Base-by-base conservation (phyloP, 2,329 filamentous ascomycete species). In the Xylaria sp. region DNA sequence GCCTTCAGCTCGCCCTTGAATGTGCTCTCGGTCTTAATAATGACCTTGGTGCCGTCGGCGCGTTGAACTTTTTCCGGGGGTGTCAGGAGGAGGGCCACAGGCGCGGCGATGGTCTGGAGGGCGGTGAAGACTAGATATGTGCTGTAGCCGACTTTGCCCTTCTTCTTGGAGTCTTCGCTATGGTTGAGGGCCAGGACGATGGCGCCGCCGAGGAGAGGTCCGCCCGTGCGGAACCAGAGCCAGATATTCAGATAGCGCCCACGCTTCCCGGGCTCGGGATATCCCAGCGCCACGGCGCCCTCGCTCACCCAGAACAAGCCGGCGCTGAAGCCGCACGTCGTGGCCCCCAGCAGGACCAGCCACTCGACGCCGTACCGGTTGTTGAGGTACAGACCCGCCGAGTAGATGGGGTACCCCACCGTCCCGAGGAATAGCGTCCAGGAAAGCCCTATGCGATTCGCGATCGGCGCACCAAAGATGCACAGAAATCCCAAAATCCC, bases 291-390 rank as follows among this genome's bases (percentile, higher is more conserved):
- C 60, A 93, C 90, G 0, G 91, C 90, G 0, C 89, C 90, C 79
- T 94, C 91, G 0, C 90, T 89, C 82, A 89, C 90, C 91, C 91
- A 94, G 77, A 93, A 93, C 0, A 93, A 81, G 0, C 91, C 91
- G 0, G 91, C 91, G 0, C 87, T 90, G 34, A 92, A 83, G 9
- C 91, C 91, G 71, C 91, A 93, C 0, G 90, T 81, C 0, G 89
- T 89, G 0, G 89, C 90, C 0, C 90, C 91, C 3, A 93, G 78
- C 0, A 93, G 83, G 0, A 90, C 85, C 7, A 93, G 83, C 91
- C 91, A 93, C 15, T 79, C 82, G 57, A 84, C 86, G 6, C 84
- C 85, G 69, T 79, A 85, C 4, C 82, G 78, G 72, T 85, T 81
- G 65, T 81, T 81, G 13, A 75, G 70, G 64, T 81, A 80, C n/a